phyloP scores from a whole-genome alignment of 1,139 yeast genomes.

The Kurtzmaniella quercitrusa region DNA sequence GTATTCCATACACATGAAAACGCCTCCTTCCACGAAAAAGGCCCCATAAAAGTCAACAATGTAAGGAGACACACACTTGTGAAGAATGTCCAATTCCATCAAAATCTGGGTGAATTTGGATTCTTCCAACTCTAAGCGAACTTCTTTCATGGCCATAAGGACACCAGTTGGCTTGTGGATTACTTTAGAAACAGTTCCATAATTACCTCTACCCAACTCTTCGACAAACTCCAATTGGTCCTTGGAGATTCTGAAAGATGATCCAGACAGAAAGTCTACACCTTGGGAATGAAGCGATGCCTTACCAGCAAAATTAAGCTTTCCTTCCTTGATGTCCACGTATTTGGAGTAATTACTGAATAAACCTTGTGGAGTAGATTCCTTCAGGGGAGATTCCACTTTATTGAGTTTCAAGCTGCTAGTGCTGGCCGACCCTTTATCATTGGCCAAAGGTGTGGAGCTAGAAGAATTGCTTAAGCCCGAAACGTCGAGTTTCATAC shows the following conservation, averaged over 20 bases:
- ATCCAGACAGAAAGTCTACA: constrained; percentile 83
- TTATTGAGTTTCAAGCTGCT: constrained; percentile 7
- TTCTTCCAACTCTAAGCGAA: constrained; percentile 86
- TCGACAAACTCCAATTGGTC: constrained; percentile 82
- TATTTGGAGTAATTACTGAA: constrained; percentile 85
- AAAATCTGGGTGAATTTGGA: constrained; percentile 86
- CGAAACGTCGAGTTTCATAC: constrained; percentile 45
- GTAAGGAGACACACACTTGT: constrained; percentile 83
- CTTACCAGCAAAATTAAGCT: constrained; percentile 87
- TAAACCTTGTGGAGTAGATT: constrained; percentile 41
- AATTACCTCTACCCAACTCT: constrained; percentile 92
- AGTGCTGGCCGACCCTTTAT: constrained; percentile 9
- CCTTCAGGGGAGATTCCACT: background rate
- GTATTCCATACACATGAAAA: constrained; percentile 96
- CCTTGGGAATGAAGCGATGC: constrained; percentile 91
- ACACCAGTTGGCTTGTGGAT: constrained; percentile 92
- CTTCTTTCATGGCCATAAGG: constrained; percentile 96
- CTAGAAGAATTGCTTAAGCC: constrained; percentile 15
- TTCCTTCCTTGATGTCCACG: constrained; percentile 87
- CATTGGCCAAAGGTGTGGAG: constrained; percentile 3
- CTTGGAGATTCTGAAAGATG: constrained; percentile 78
- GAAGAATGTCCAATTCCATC: constrained; percentile 93
- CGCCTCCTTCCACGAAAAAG: constrained; percentile 95
- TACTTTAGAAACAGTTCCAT: constrained; percentile 92
- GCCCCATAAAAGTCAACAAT: constrained; percentile 97